Percentiles rank a stretch among this genome's conserved stretches.
These are phyloP conservation scores for Gnomoniopsis smithogilvyi DNA, from an alignment of 2,329 filamentous ascomycete species.

Conservation along the genomic window DNA sequence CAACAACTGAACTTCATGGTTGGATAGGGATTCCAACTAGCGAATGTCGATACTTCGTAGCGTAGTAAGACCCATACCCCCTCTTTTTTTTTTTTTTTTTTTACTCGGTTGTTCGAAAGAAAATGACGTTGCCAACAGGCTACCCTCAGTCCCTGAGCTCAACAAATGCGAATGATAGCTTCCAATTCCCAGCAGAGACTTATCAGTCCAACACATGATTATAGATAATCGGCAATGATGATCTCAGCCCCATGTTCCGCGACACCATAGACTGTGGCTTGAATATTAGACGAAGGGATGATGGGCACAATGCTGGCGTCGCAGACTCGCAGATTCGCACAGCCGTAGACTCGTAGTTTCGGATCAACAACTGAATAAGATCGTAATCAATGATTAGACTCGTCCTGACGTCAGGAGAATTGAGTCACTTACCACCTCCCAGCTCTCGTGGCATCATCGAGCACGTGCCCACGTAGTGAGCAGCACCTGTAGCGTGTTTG, in stretches of 20 bases:
- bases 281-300: conserved; percentile 19
- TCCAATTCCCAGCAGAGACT: too few relatives aligned
- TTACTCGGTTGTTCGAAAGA: too few relatives aligned
- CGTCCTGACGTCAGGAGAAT: not conserved
- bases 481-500: not conserved
- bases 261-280: conserved; percentile 17
- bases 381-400: not conserved
- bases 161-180: too few relatives aligned
- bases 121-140: too few relatives aligned
- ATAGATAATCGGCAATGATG: conserved; percentile 15
- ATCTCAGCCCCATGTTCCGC: conserved; percentile 33
- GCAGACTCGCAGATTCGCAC: conserved; percentile 38
- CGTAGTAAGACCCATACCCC: too few relatives aligned
- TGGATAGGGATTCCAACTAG: too few relatives aligned
- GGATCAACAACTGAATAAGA: conserved; percentile 31
- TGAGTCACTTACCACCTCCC: conserved; percentile 25
- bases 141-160: too few relatives aligned
- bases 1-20: too few relatives aligned
- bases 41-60: too few relatives aligned
- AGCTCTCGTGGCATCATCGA: conserved; percentile 37
- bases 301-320: conserved; percentile 41
- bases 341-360: conserved; percentile 38
- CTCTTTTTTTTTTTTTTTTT: too few relatives aligned
- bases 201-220: too few relatives aligned
- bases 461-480: conserved; percentile 34